Evolutionary conservation across 1,284 basidiomycete genomes (phyloP).

Genomic region (Boletus smithii): DNA sequence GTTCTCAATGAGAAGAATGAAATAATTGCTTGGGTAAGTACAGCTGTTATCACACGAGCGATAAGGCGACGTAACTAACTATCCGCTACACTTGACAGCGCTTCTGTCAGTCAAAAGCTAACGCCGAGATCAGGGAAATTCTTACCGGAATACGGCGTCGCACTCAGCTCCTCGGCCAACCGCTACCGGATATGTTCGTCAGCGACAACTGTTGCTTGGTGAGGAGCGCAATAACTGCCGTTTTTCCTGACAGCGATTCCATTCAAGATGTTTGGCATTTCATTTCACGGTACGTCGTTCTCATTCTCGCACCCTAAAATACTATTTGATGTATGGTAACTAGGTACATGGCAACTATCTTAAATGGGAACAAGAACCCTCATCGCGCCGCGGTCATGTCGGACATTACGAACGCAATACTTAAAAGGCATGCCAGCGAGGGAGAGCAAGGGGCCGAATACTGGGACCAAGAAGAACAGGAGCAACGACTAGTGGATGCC

Average conservation of each 20-base stretch:
- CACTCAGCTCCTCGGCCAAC: neutral
- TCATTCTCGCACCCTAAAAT: too few species aligned
- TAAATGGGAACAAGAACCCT: neutral
- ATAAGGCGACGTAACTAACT: too few species aligned
- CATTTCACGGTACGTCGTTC: conserved; percentile 4
- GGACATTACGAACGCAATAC: neutral
- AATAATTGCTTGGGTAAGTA: conserved; percentile 1
- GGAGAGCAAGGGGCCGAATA: neutral
- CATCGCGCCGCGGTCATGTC: neutral
- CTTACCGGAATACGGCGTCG: neutral
- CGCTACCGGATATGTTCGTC: conserved; percentile 1
- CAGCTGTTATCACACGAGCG: too few species aligned
- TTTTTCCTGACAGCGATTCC: neutral
- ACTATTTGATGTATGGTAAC: neutral
- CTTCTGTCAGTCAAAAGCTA: neutral
- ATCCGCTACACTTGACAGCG: too few species aligned
- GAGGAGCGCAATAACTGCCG: neutral
- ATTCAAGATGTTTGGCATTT: conserved; percentile 6
- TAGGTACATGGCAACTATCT: neutral
- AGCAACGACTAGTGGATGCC: too few species aligned
- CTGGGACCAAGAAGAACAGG: neutral
- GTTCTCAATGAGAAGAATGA: conserved; percentile 3
- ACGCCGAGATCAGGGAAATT: neutral
- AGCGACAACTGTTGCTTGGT: conserved; percentile 1
- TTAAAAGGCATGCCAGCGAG: neutral